A percentile compares a stretch with the other conserved stretches of the same genome.
Conservation (phyloP, 2,329 filamentous ascomycete species). For the Ophiocordyceps polyrhachis-furcata region DNA sequence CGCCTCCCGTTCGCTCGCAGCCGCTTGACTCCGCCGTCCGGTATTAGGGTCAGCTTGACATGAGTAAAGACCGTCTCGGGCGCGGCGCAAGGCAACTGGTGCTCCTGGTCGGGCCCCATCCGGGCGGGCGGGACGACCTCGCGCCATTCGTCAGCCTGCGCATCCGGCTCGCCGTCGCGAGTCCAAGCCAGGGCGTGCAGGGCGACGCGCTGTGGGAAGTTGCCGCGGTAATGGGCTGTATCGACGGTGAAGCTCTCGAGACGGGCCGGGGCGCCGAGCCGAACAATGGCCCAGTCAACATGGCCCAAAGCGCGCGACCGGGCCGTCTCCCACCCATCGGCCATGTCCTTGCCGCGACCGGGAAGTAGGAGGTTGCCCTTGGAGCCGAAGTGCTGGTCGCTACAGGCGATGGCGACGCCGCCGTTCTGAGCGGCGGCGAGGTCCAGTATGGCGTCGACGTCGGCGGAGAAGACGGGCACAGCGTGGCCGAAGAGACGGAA, state of each 20-base stretch:
- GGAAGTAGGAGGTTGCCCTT: conserved; percentile 68
- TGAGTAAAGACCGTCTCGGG: conserved; percentile 51
- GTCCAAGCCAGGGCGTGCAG: conserved; percentile 41
- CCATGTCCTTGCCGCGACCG: conserved; percentile 67
- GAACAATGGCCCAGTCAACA: conserved; percentile 65
- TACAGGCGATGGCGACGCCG: conserved; percentile 56
- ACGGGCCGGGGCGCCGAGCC: conserved; percentile 46
- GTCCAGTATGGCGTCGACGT: conserved; percentile 48
- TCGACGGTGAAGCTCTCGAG: conserved; percentile 55
- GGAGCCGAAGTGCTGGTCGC: conserved; percentile 69
- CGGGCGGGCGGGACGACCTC: conserved; percentile 48
- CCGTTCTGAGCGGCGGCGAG: conserved; percentile 64
- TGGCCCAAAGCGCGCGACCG: conserved; percentile 53
- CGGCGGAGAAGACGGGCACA: conserved; percentile 55
- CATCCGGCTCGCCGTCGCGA: conserved; percentile 31
- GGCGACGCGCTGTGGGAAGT: conserved; percentile 62
- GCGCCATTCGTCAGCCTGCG: conserved; percentile 41
- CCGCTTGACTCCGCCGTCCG: conserved; percentile 82
- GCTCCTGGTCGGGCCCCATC: conserved; percentile 55
- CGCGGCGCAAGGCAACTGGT: conserved; percentile 39
- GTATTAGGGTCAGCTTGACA: conserved; percentile 81
- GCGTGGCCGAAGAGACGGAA: conserved; percentile 63
- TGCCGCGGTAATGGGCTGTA: conserved; percentile 68
- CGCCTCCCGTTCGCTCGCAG: conserved; percentile 34
- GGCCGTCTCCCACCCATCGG: conserved; percentile 74